Percentiles rank a stretch among this genome's conserved stretches.
Conservation (phyloP, 2,329 filamentous ascomycete genomes). For the Thelonectria rubi region DNA sequence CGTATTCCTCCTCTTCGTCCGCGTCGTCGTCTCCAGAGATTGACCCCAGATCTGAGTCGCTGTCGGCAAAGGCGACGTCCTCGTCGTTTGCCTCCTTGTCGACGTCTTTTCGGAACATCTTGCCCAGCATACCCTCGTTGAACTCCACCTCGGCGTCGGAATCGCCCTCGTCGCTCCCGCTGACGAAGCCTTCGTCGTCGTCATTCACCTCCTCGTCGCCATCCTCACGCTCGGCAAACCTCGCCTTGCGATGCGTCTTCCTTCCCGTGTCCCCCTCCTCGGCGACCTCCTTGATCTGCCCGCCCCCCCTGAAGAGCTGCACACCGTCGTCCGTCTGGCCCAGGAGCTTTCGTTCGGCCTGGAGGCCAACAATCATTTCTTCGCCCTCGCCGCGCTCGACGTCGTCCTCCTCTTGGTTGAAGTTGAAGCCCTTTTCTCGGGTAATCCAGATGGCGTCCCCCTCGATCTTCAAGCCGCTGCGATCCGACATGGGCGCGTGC, state of each 20-base stretch:
- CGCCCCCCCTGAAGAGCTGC: slow-evolving; percentile 83
- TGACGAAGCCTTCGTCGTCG: slow-evolving; percentile 62
- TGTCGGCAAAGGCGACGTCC: slow-evolving; percentile 91
- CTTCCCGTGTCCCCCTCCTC: slow-evolving; percentile 66
- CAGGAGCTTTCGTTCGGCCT: slow-evolving; percentile 81
- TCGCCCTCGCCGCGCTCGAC: slow-evolving; percentile 91
- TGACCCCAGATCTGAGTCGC: slow-evolving; percentile 94
- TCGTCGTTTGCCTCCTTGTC: slow-evolving; percentile 66
- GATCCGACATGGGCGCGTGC: slow-evolving; percentile 98
- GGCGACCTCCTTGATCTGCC: slow-evolving; percentile 68
- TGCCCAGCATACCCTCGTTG: slow-evolving; percentile 67
- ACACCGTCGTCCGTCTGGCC: slow-evolving; percentile 85
- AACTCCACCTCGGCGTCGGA: slow-evolving; percentile 66
- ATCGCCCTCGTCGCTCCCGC: slow-evolving; percentile 62
- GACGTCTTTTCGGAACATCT: slow-evolving; percentile 64
- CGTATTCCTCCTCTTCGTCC: slow-evolving; percentile 61
- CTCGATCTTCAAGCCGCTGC: slow-evolving; percentile 93
- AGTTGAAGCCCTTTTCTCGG: slow-evolving; percentile 76
- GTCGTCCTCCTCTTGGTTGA: slow-evolving; percentile 73
- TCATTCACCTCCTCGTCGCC: slow-evolving; percentile 63
- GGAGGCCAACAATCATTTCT: slow-evolving; percentile 90
- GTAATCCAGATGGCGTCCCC: slow-evolving; percentile 95
- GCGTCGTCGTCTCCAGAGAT: slow-evolving; percentile 67
- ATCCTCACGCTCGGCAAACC: slow-evolving; percentile 69
- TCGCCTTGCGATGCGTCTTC: slow-evolving; percentile 65